Conservation (phyloP, 345 rosid species). For the Populus deltoides region DNA sequence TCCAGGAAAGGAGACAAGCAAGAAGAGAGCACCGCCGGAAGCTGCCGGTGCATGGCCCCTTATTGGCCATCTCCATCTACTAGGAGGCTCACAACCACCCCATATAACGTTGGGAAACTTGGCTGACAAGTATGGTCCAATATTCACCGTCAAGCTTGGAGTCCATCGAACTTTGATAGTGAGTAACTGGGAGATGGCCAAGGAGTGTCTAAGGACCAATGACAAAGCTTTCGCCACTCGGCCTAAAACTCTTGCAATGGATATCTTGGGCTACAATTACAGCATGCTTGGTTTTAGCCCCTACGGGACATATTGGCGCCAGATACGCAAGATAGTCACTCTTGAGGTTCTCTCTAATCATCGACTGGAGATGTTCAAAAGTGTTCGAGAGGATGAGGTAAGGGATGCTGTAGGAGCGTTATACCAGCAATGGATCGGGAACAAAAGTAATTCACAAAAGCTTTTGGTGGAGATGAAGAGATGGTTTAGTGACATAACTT, state of each 20-base stretch:
- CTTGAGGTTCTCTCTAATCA: conserved; percentile 19
- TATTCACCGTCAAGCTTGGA: conserved; percentile 15
- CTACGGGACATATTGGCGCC: conserved; percentile 19
- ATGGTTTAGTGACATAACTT: conserved; percentile 30
- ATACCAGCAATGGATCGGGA: background rate
- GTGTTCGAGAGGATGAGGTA: conserved; percentile 5
- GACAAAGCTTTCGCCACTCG: conserved; percentile 10
- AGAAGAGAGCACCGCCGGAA: background rate
- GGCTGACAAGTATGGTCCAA: conserved; percentile 16
- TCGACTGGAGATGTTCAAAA: conserved; percentile 16
- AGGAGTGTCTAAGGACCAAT: conserved; percentile 4
- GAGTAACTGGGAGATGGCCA: background rate
- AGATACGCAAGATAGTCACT: conserved; percentile 16
- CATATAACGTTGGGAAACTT: background rate
- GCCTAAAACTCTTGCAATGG: background rate
- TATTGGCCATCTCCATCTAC: conserved; percentile 18
- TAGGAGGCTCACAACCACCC: conserved; percentile 3
- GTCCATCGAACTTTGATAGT: background rate
- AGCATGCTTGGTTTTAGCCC: conserved; percentile 4
- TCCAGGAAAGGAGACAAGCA: background rate
- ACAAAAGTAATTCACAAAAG: background rate
- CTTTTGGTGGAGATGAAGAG: conserved; percentile 29
- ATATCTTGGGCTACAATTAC: conserved; percentile 9
- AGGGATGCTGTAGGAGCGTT: background rate
- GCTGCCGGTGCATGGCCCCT: conserved; percentile 14